Conservation (phyloP, 1,284 basidiomycete genomes). For the Bondarzewia mesenterica region DNA sequence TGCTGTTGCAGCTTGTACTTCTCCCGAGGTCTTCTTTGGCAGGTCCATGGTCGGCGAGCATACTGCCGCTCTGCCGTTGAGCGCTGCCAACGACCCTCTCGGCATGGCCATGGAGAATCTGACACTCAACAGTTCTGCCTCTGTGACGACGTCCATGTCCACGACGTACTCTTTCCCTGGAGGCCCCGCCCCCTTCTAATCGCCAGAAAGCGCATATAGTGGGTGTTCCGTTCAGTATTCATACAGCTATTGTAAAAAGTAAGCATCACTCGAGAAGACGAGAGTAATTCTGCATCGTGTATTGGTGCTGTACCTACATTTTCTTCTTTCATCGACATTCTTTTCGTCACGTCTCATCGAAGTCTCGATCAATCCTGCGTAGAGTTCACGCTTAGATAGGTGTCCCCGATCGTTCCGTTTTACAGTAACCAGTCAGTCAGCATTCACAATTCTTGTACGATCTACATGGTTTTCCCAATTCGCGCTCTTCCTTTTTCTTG, state of each 20-base stretch:
- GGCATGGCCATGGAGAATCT: conserved; percentile 16
- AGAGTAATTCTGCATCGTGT: background rate
- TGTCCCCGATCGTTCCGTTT: background rate
- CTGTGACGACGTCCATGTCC: conserved; percentile 5
- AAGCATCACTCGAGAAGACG: background rate
- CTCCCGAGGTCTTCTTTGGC: conserved; percentile 85
- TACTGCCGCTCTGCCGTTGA: conserved; percentile 13
- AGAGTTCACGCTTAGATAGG: too few species aligned
- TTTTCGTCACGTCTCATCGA: background rate
- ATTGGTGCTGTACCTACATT: background rate
- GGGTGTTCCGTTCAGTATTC: background rate
- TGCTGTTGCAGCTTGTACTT: conserved; percentile 88
- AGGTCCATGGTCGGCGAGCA: conserved; percentile 15
- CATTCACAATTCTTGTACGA: background rate
- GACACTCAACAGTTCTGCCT: conserved; percentile 2
- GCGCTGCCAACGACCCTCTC: conserved; percentile 13
- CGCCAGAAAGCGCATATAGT: background rate
- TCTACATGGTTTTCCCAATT: too few species aligned
- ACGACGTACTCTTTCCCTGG: background rate
- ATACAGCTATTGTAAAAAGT: background rate
- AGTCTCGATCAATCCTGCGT: background rate
- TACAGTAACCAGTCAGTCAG: background rate
- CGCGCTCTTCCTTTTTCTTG: too few species aligned
- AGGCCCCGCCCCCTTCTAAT: background rate
- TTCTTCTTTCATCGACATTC: background rate